phyloP scores from a whole-genome alignment of 495 filamentous ascomycete species.

The Aspergillus avenaceus region DNA sequence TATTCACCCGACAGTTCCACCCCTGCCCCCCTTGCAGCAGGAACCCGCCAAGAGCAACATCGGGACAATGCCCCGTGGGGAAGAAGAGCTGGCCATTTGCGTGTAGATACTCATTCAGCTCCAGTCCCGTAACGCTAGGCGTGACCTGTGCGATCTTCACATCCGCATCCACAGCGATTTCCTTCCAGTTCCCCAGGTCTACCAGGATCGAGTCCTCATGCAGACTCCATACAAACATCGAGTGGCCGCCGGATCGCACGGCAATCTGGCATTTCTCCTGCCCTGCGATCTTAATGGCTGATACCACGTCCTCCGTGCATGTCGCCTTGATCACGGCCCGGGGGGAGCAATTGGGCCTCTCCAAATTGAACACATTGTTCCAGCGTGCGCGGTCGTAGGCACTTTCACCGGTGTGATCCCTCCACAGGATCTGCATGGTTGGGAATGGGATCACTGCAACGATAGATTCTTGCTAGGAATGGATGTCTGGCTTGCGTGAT shows the following conservation, averaged over 20 bases:
- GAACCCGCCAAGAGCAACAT: slow-evolving; percentile 54
- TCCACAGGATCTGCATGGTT: no score
- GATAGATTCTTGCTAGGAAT: no score
- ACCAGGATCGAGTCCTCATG: slow-evolving; percentile 47
- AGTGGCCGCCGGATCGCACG: slow-evolving; percentile 52
- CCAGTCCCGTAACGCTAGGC: slow-evolving; percentile 39
- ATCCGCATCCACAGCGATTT: slow-evolving; percentile 31
- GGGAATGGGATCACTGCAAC: no score
- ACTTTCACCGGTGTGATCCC: no score
- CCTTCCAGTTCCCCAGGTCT: slow-evolving; percentile 36
- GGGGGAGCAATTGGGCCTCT: background rate
- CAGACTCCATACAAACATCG: slow-evolving; percentile 50
- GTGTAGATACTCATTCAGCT: slow-evolving; percentile 36
- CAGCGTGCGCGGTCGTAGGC: background rate
- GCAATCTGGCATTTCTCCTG: slow-evolving; percentile 36
- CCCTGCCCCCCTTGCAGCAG: slow-evolving; percentile 54
- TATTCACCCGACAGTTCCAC: slow-evolving; percentile 49
- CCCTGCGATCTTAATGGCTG: slow-evolving; percentile 41
- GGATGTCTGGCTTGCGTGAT: no score
- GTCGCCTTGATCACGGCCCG: background rate
- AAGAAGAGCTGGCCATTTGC: slow-evolving; percentile 37
- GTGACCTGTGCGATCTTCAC: slow-evolving; percentile 32
- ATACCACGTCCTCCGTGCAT: slow-evolving; percentile 29
- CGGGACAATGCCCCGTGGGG: slow-evolving; percentile 51
- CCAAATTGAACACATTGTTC: background rate